Conservation (phyloP, 768 basidiomycete species). For the Glaciozyma antarctica region DNA sequence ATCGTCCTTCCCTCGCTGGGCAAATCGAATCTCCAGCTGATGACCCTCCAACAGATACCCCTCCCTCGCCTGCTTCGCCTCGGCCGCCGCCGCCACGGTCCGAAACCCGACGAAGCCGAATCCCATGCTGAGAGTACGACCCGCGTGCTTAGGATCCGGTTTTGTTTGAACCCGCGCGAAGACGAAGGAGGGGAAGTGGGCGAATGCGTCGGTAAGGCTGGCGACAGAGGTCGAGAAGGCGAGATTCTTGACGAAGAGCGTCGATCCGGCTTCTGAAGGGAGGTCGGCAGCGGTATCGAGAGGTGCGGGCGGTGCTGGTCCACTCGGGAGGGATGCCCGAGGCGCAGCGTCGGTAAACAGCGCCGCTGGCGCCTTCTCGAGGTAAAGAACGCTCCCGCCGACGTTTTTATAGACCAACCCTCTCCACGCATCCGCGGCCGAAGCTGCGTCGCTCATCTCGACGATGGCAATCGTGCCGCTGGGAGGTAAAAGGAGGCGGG, state of each 20-base stretch:
- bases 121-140: constrained; percentile 73
- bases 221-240: constrained; percentile 82
- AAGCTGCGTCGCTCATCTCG: constrained; percentile 63
- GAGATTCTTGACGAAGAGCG: constrained; percentile 89
- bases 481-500: constrained; percentile 69
- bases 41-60: constrained; percentile 82
- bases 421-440: constrained; percentile 65
- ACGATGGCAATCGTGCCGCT: constrained; percentile 89
- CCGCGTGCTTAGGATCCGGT: constrained; percentile 65
- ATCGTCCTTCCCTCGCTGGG: constrained; percentile 64
- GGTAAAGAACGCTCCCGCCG: constrained; percentile 79
- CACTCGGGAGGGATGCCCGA: background rate
- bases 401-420: constrained; percentile 77
- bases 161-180: constrained; percentile 86
- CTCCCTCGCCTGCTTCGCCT: constrained; percentile 65
- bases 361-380: constrained; percentile 81
- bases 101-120: constrained; percentile 93
- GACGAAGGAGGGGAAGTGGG: constrained; percentile 63
- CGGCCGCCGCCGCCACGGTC: constrained; percentile 59
- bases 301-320: background rate
- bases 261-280: constrained; percentile 42
- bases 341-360: constrained; percentile 55
- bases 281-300: background rate
- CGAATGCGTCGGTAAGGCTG: constrained; percentile 59
- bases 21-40: constrained; percentile 69